Percentiles rank a stretch among this genome's conserved stretches.
Conservation (phyloP, 2,329 filamentous ascomycete species). For the Clonostachys solani region DNA sequence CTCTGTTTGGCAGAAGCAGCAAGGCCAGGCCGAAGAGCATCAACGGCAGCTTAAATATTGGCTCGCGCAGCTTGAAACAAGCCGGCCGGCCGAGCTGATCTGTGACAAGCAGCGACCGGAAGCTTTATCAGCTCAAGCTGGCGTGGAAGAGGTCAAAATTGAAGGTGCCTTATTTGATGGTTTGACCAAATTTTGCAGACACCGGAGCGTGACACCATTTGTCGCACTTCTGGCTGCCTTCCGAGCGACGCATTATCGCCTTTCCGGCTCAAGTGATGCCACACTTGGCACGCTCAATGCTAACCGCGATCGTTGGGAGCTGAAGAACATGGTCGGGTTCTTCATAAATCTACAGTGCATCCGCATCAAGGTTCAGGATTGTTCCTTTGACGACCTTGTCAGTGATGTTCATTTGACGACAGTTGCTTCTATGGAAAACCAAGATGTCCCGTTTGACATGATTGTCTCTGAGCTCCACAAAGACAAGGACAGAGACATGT, state of each 20-base stretch:
- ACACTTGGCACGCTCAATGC: conserved; percentile 7
- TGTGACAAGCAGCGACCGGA: conserved; percentile 23
- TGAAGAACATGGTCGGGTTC: conserved; percentile 8
- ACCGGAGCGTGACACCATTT: conserved; percentile 2
- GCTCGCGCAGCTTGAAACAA: conserved; percentile 5
- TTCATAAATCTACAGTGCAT: conserved; percentile 12
- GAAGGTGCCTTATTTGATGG: conserved; percentile 1
- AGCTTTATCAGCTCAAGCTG: neutral
- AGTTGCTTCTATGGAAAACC: conserved; percentile 8
- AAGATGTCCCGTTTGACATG: conserved; percentile 13
- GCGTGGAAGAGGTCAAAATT: conserved; percentile 1
- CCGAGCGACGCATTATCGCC: conserved; percentile 6
- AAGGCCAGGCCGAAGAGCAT: conserved; percentile 6
- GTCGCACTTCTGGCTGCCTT: conserved; percentile 5
- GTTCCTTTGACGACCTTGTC: conserved; percentile 9
- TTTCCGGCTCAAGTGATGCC: conserved; percentile 6
- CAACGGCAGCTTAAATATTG: conserved; percentile 15
- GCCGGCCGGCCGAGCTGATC: conserved; percentile 12
- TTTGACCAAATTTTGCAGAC: conserved; percentile 4
- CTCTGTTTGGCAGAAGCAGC: conserved; percentile 9
- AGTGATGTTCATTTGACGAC: conserved; percentile 7
- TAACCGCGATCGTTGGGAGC: conserved; percentile 6
- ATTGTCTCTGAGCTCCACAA: conserved; percentile 3
- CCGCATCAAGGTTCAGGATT: conserved; percentile 2
- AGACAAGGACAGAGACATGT: conserved; percentile 6